Conservation (phyloP, 495 filamentous ascomycete genomes). For the Hypoxylon intermedium region DNA sequence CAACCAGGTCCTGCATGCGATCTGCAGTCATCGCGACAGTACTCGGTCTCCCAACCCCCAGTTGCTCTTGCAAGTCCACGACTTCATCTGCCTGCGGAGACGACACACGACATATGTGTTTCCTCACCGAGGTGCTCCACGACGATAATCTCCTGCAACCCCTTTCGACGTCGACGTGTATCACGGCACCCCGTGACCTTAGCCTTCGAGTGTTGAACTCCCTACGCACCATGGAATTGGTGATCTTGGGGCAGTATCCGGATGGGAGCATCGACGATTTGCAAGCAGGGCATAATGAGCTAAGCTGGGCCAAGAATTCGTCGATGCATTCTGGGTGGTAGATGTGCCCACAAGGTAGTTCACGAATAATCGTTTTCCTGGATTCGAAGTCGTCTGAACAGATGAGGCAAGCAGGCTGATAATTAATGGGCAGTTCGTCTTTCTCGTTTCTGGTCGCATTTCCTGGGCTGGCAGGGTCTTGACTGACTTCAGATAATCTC, state of each 20-base stretch:
- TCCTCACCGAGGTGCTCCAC: conserved; percentile 35
- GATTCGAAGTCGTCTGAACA: conserved; percentile 83
- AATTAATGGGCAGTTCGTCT: conserved; percentile 51
- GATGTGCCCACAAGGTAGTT: conserved; percentile 87
- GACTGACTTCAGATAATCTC: conserved; percentile 33
- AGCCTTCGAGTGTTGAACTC: conserved; percentile 65
- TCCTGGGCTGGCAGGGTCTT: conserved; percentile 12
- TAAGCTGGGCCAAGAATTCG: conserved; percentile 70
- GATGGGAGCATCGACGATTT: conserved; percentile 74
- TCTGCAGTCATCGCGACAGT: conserved; percentile 24
- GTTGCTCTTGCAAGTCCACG: conserved; percentile 34
- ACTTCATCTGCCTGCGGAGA: conserved; percentile 29
- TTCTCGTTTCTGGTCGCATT: conserved; percentile 24
- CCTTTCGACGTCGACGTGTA: conserved; percentile 32
- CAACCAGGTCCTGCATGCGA: conserved; percentile 40
- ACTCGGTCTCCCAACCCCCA: conserved; percentile 13
- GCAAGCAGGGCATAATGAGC: conserved; percentile 86
- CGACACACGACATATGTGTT: conserved; percentile 28
- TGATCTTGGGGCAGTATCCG: conserved; percentile 73
- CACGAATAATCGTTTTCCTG: conserved; percentile 71
- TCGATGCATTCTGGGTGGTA: conserved; percentile 93
- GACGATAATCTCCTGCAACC: conserved; percentile 30
- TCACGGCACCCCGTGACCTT: conserved; percentile 37
- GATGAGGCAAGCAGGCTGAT: conserved; percentile 80
- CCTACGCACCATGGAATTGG: conserved; percentile 81